Conservation (phyloP, 371 early-diverging fungal genomes). For the Zopfochytrium polystomum region DNA sequence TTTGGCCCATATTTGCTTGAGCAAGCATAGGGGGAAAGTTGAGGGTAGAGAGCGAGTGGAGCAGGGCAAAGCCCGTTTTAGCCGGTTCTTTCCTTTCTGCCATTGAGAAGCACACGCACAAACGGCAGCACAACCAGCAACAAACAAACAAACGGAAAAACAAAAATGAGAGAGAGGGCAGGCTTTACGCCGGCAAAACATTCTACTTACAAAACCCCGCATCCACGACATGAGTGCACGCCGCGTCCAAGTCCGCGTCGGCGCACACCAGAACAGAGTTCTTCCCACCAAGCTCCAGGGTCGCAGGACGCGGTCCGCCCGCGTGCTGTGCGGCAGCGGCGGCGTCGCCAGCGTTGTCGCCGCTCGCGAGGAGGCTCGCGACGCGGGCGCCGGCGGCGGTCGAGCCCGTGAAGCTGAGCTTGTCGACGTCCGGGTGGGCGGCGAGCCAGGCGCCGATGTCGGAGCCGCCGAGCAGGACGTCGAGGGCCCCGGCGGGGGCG, state of each 20-base stretch:
- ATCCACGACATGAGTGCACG: constrained; percentile 17
- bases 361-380: constrained; percentile 15
- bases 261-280: constrained; percentile 24
- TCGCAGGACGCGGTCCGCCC: constrained; percentile 62
- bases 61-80: too few species aligned
- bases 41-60: too few species aligned
- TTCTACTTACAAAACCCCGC: constrained; percentile 33
- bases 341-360: constrained; percentile 62
- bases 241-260: constrained; percentile 24
- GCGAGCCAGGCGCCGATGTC: constrained; percentile 56
- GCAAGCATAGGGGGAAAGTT: too few species aligned
- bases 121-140: too few species aligned
- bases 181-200: too few species aligned
- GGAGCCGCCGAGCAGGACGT: constrained; percentile 65
- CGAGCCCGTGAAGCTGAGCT: constrained; percentile 69
- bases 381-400: constrained; percentile 50
- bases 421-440: constrained; percentile 50
- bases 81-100: too few species aligned
- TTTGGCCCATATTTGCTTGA: constrained; percentile 32
- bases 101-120: too few species aligned
- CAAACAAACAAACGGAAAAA: too few species aligned
- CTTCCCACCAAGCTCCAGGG: constrained; percentile 36
- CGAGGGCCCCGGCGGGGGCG: constrained; percentile 66
- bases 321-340: constrained; percentile 39
- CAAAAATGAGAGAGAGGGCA: too few species aligned